phyloP scores from a whole-genome alignment of 768 basidiomycete genomes.

The Multifurca ochricompacta region DNA sequence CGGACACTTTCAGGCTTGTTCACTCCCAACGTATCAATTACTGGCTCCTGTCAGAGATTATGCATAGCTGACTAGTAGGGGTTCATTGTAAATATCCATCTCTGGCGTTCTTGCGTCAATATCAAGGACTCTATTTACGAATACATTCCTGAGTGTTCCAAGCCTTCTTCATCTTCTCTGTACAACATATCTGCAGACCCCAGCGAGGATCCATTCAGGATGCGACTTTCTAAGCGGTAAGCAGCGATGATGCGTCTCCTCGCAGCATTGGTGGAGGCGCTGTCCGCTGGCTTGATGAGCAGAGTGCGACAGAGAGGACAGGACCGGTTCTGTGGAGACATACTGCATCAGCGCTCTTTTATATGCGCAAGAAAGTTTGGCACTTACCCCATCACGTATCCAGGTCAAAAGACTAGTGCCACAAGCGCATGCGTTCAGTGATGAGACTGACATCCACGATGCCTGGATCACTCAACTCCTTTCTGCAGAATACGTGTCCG shows the following conservation, averaged over 20 bases:
- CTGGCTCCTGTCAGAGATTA: not conserved
- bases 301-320: constrained; percentile 58
- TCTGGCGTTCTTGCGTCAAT: not conserved
- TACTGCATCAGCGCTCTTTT: constrained; percentile 10
- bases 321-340: constrained; percentile 43
- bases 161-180: not conserved
- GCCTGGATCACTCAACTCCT: constrained; percentile 47
- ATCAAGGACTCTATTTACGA: constrained; percentile 9
- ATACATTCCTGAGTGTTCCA: not conserved
- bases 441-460: not conserved
- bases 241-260: constrained; percentile 3
- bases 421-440: not conserved
- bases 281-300: constrained; percentile 27
- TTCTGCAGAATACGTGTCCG: constrained; percentile 68
- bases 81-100: constrained; percentile 8
- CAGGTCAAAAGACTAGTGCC: constrained; percentile 13
- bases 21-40: not conserved
- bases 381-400: constrained; percentile 20
- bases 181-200: not conserved
- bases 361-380: not conserved
- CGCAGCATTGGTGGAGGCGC: not conserved
- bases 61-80: not conserved
- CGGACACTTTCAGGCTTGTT: constrained; percentile 3
- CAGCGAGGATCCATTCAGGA: not conserved
- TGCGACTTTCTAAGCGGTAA: constrained; percentile 6